Base-by-base conservation (phyloP, 345 rosid genomes). In the Pistacia atlantica region DNA sequence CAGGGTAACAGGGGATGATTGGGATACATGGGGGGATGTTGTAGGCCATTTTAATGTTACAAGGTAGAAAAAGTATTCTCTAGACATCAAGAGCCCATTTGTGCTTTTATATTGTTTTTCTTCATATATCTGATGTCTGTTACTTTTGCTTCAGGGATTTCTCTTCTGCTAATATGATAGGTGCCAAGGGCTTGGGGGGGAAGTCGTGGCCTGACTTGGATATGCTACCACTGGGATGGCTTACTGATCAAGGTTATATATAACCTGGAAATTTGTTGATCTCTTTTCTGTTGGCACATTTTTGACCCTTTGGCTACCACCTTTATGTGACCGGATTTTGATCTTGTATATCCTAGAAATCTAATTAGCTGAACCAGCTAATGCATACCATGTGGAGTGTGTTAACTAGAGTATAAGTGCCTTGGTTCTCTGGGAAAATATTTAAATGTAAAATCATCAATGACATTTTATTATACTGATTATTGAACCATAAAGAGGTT, bases 171-270 rank as follows among this genome's bases (percentile, higher is more conserved):
- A 72, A 81, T 75, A 84, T 88, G 97, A 89, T 91, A 38, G 97
- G 97, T 57, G 80, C 90, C 52, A 67, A 12, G 64, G 95, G 99
- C 48, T 75, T 89, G 76, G 68, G 67, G 49, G 98, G 98, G 71
- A 88, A 80, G 75, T 93, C 98, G 62, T 95, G 97, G 97, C 98
- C 98, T 2, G 98, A 95, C 76, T 75, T 95, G 51, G 99, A 93
- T 80, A 93, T 95, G 98, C 88, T 93, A 42, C 99, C 98, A 20
- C 81, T 95, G 75, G 96, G 99, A 80, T 82, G 93, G 95, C 98
- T 95, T 77, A 90, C 97, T 49, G 92, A 91, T 85, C 94, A 75
- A 86, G 97, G 97, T 95, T 73, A 52, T 54, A 52, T 54, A 56
- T 67, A 52, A 66, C 46, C 56, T 66, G 35, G 61, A 14, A 57